Evolutionary conservation across 306 rosid species (phyloP), one percentile per base, ranked within the genome.

Genomic region (Cucurbita maxima): DNA sequence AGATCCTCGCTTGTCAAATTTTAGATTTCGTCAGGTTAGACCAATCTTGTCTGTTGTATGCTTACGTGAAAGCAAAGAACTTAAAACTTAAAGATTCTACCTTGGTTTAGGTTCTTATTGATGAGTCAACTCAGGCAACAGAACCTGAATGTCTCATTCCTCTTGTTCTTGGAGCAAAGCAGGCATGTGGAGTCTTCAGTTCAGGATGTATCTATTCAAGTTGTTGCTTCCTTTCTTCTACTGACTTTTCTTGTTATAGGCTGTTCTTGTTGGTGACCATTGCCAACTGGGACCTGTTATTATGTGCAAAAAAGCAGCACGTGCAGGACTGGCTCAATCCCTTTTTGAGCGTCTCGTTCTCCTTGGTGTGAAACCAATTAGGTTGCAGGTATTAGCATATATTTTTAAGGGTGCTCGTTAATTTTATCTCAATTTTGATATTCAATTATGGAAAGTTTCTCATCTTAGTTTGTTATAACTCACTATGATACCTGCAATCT

Each of bases 261-360:
- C 86, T 70, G 91, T 95, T 82, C 96, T 95, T 77, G 99, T 95
- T 78, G 99, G 99, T 58, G 99, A 95, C 61, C 99, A 95, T 75
- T 95, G 99, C 82, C 99, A 95, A 82, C 97, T 95, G 78, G 99
- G 99, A 83, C 99, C 99, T 15, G 99, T 95, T 76, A 95, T 95
- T 75, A 95, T 91, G 97, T 95, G 99, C 86, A 95, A 95, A 85
- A 95, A 95, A 87, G 99, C 99, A 15, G 99, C 99, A 68, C 99
- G 99, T 78, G 99, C 99, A 56, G 99, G 99, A 63, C 80, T 95
- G 57, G 99, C 99, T 5, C 99, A 95, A 78, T 95, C 99, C 18
- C 97, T 95, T 61, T 95, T 95, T 87, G 99, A 95, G 59, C 96
- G 99, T 15, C 97, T 95, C 70, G 99, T 95, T 77, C 85, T 88